Evolutionary conservation across 2,329 filamentous ascomycete species (phyloP).

Genomic region (Diaporthe destruens): DNA sequence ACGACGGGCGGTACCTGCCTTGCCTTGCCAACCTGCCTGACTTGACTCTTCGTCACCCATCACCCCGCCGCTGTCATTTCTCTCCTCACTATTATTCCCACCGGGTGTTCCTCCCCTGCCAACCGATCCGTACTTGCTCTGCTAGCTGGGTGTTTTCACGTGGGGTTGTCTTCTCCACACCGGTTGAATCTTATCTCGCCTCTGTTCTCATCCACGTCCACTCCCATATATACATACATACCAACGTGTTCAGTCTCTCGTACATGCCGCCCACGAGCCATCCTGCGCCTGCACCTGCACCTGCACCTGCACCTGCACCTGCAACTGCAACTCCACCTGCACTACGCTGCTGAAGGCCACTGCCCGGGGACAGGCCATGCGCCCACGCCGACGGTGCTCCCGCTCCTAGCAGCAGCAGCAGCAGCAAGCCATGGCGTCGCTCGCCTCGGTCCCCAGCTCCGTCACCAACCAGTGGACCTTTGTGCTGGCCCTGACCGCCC

Average conservation of each 20-base stretch:
- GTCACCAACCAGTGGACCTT: conserved; percentile 67
- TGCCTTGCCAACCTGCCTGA: neutral
- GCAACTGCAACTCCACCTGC: conserved; percentile 32
- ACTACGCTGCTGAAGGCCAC: conserved; percentile 34
- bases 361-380: conserved; percentile 42
- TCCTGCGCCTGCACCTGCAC: conserved; percentile 39
- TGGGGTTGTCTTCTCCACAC: conserved; percentile 21
- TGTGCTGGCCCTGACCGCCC: conserved; percentile 69
- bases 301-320: conserved; percentile 39
- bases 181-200: conserved; percentile 20
- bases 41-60: conserved; percentile 10
- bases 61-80: conserved; percentile 22
- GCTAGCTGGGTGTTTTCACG: neutral
- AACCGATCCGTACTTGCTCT: conserved; percentile 3
- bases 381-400: conserved; percentile 38
- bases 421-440: conserved; percentile 63
- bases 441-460: conserved; percentile 62
- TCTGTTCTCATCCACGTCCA: conserved; percentile 10
- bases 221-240: neutral
- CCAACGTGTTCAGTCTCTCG: conserved; percentile 29
- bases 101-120: conserved; percentile 1
- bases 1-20: neutral
- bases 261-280: conserved; percentile 36
- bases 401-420: conserved; percentile 6
- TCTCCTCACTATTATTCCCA: neutral